phyloP scores from a whole-genome alignment of 106 monocot species.

The Chionographis japonica region DNA sequence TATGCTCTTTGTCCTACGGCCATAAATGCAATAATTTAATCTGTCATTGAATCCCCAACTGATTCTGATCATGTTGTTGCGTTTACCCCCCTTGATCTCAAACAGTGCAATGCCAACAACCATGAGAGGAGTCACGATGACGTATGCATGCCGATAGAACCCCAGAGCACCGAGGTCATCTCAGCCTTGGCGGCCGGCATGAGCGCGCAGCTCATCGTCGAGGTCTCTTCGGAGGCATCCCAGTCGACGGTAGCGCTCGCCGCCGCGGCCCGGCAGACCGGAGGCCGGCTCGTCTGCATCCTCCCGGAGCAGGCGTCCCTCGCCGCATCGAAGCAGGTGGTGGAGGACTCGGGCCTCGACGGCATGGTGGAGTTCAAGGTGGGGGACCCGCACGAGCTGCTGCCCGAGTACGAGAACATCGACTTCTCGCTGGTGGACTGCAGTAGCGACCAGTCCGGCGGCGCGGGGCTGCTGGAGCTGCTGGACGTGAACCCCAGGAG shows the following conservation, averaged over 20 bases:
- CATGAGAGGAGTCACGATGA: conserved; percentile 21
- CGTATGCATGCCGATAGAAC: conserved; percentile 11
- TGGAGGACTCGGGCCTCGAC: conserved; percentile 30
- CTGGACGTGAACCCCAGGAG: conserved; percentile 33
- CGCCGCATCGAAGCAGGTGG: conserved; percentile 24
- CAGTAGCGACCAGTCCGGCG: conserved; percentile 9
- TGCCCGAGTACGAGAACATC: conserved; percentile 41
- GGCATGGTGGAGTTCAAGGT: conserved; percentile 50
- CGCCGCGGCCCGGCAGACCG: conserved; percentile 43
- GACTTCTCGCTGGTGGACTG: conserved; percentile 56
- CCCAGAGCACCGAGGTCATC: conserved; percentile 38
- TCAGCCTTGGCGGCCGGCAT: conserved; percentile 51
- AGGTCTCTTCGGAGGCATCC: conserved; percentile 44
- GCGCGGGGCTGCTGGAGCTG: conserved; percentile 28
- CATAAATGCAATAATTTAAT: too few relatives aligned
- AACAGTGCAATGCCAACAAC: conserved; percentile 20
- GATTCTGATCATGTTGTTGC: background rate
- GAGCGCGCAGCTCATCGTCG: conserved; percentile 35
- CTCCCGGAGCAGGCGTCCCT: conserved; percentile 25
- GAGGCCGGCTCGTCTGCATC: conserved; percentile 46
- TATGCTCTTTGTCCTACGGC: too few relatives aligned
- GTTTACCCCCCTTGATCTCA: background rate
- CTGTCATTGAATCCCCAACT: too few relatives aligned
- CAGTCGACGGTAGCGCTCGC: conserved; percentile 42
- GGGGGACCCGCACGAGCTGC: conserved; percentile 33